Conservation (phyloP, 225 moss, liverwort and hornwort genomes). For the Pleurozium schreberi region DNA sequence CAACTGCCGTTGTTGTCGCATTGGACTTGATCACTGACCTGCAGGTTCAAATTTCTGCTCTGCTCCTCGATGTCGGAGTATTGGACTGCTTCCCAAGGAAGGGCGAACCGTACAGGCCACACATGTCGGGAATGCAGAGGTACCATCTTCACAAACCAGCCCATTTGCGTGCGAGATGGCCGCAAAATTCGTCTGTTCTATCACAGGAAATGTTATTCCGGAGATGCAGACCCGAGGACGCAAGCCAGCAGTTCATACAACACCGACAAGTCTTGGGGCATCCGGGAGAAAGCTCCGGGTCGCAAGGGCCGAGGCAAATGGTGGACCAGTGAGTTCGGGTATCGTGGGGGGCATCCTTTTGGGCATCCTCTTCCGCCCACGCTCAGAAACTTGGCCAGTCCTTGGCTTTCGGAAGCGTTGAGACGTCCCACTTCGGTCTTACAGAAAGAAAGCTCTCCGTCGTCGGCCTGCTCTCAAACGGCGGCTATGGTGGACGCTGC, state of each 20-base stretch:
- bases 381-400: neutral
- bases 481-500: neutral
- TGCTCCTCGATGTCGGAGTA: conserved; percentile 19
- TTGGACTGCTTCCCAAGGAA: conserved; percentile 48
- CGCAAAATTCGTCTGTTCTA: conserved; percentile 54
- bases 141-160: conserved; percentile 39
- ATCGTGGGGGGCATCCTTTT: conserved; percentile 5
- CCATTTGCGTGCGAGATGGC: conserved; percentile 47
- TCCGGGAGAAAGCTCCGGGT: conserved; percentile 25
- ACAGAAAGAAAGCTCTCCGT: neutral
- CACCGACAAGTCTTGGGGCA: conserved; percentile 12
- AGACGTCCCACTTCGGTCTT: conserved; percentile 2
- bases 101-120: conserved; percentile 55
- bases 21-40: neutral
- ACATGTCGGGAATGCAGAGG: conserved; percentile 57
- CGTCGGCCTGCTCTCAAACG: neutral
- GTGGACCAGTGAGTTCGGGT: conserved; percentile 60
- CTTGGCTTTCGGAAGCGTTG: conserved; percentile 8
- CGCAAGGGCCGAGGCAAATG: conserved; percentile 51
- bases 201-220: conserved; percentile 49
- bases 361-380: neutral
- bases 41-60: neutral
- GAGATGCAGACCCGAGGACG: conserved; percentile 51
- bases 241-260: conserved; percentile 32
- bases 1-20: neutral